phyloP scores from a whole-genome alignment of 805 yeast species.

The Ogataea salicorniae region DNA sequence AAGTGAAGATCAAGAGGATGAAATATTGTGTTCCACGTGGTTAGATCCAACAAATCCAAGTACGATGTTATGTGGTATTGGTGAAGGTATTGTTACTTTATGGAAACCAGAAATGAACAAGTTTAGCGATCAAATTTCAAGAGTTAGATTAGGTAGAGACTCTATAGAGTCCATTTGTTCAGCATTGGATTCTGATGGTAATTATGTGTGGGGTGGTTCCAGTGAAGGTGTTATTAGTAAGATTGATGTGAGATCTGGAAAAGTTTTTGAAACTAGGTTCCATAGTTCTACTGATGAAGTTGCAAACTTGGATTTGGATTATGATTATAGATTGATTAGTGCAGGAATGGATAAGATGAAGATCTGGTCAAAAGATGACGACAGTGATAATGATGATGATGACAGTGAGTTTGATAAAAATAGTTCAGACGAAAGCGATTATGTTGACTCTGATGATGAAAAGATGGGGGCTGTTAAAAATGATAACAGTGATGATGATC shows the following conservation, averaged over 20 bases:
- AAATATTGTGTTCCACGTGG: constrained; percentile 69
- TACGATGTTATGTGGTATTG: constrained; percentile 68
- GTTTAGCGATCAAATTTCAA: constrained; percentile 69
- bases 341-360: constrained; percentile 80
- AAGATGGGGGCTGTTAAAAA: constrained; percentile 9
- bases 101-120: constrained; percentile 76
- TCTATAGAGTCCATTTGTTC: constrained; percentile 69
- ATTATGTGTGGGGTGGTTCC: constrained; percentile 71
- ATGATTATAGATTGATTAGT: constrained; percentile 69
- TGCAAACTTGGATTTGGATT: constrained; percentile 70
- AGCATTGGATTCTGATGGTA: constrained; percentile 47
- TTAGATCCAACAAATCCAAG: constrained; percentile 55
- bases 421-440: constrained; percentile 9
- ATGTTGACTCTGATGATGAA: constrained; percentile 12
- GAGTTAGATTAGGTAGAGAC: constrained; percentile 58
- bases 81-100: constrained; percentile 81
- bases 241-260: constrained; percentile 60
- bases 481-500: constrained; percentile 1
- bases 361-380: constrained; percentile 56
- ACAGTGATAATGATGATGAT: constrained; percentile 26
- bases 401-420: constrained; percentile 5
- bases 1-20: constrained; percentile 93
- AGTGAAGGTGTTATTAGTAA: constrained; percentile 70
- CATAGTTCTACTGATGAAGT: constrained; percentile 77
- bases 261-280: constrained; percentile 55